Conservation (phyloP, 2,329 filamentous ascomycete species). For the Hymenoscyphus linearis region DNA sequence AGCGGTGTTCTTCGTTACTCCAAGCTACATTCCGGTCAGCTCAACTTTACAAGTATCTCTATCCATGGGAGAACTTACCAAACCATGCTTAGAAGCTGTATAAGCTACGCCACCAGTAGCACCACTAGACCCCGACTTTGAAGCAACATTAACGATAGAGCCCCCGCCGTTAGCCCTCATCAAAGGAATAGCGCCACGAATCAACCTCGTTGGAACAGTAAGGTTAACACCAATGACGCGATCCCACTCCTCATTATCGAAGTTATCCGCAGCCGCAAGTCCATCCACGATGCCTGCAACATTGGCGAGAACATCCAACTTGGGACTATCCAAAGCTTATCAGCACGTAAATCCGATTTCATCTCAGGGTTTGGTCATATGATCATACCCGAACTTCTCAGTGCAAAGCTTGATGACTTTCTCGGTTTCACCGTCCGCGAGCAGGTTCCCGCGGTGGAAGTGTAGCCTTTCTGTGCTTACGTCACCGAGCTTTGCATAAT, state of each 20-base stretch:
- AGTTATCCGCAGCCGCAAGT: slow-evolving; percentile 36
- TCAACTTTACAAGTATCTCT: neutral
- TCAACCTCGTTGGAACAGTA: slow-evolving; percentile 40
- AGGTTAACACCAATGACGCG: slow-evolving; percentile 38
- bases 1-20: slow-evolving; percentile 43
- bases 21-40: slow-evolving; percentile 29
- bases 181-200: slow-evolving; percentile 38
- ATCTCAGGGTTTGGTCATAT: neutral
- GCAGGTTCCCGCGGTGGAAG: slow-evolving; percentile 33
- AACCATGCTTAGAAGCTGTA: slow-evolving; percentile 40
- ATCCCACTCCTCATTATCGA: slow-evolving; percentile 37
- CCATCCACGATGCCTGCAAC: slow-evolving; percentile 41
- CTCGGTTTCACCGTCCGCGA: slow-evolving; percentile 29
- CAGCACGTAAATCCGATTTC: neutral
- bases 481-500: slow-evolving; percentile 26
- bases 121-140: slow-evolving; percentile 34
- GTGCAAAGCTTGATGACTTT: slow-evolving; percentile 32
- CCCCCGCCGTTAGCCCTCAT: slow-evolving; percentile 38
- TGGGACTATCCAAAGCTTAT: slow-evolving; percentile 10
- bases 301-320: slow-evolving; percentile 41
- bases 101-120: slow-evolving; percentile 40
- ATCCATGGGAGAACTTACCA: slow-evolving; percentile 29
- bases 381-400: slow-evolving; percentile 25
- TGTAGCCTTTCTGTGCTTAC: slow-evolving; percentile 27
- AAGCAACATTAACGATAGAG: slow-evolving; percentile 39